phyloP scores from a whole-genome alignment of 2,329 filamentous ascomycete species.

The Penicillium sp. region DNA sequence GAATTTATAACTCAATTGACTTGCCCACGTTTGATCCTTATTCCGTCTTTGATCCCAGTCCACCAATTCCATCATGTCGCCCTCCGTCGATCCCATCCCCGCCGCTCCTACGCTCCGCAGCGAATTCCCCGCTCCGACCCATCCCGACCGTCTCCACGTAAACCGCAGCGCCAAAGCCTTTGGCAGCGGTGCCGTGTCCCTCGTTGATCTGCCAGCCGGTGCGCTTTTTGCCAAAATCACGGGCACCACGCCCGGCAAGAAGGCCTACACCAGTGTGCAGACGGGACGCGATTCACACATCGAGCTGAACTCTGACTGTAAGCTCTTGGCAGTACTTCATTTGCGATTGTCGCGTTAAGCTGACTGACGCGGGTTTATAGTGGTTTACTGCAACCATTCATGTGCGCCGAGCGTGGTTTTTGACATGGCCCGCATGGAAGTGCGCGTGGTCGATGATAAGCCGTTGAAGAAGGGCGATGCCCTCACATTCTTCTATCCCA shows the following conservation, averaged over 20 bases:
- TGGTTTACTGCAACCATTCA: constrained; percentile 59
- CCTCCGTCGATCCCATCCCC: constrained; percentile 19
- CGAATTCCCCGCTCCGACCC: constrained; percentile 20
- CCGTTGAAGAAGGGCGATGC: constrained; percentile 42
- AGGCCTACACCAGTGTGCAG: constrained; percentile 55
- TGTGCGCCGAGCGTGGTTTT: constrained; percentile 54
- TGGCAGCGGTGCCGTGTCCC: constrained; percentile 45
- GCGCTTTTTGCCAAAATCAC: constrained; percentile 51
- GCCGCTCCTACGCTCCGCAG: constrained; percentile 8
- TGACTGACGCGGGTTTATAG: background rate
- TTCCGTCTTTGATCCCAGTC: background rate
- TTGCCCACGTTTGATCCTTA: background rate
- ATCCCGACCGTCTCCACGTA: constrained; percentile 29
- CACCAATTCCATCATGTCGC: constrained; percentile 15
- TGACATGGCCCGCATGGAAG: constrained; percentile 48
- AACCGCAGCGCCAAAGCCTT: constrained; percentile 34
- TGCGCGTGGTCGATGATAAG: constrained; percentile 39
- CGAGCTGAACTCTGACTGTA: constrained; percentile 53
- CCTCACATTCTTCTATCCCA: constrained; percentile 51
- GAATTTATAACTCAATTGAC: background rate
- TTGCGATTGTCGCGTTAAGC: background rate
- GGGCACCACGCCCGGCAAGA: constrained; percentile 43
- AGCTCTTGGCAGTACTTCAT: background rate
- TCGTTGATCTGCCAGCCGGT: constrained; percentile 50
- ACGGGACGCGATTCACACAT: constrained; percentile 50